phyloP scores from a whole-genome alignment of 2,329 filamentous ascomycete species.

The Metarhizium album region DNA sequence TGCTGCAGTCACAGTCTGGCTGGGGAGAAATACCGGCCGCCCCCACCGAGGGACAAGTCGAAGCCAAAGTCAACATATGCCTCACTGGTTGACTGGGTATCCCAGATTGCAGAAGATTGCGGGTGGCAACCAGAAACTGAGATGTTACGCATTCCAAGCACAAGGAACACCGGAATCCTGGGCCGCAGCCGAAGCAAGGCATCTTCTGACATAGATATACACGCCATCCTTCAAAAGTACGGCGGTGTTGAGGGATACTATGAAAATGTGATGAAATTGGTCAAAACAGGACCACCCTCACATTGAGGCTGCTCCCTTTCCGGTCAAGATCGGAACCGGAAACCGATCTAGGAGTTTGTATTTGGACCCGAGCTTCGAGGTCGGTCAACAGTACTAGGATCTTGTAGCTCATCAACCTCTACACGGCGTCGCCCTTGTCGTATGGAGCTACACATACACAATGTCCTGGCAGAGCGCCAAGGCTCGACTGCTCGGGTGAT shows the following conservation, averaged over 20 bases:
- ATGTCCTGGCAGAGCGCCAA: too few relatives aligned
- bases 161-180: constrained; percentile 72
- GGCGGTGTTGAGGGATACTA: constrained; percentile 47
- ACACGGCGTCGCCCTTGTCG: too few relatives aligned
- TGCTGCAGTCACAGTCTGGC: constrained; percentile 87
- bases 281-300: constrained; percentile 34
- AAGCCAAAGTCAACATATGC: constrained; percentile 64
- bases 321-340: neutral
- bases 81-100: constrained; percentile 70
- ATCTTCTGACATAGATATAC: constrained; percentile 20
- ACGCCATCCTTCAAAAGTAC: constrained; percentile 36
- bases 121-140: constrained; percentile 73
- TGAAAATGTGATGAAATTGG: constrained; percentile 50
- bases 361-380: neutral
- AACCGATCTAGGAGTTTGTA: neutral
- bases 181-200: constrained; percentile 30
- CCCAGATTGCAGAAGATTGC: constrained; percentile 56
- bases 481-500: too few relatives aligned
- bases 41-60: constrained; percentile 37
- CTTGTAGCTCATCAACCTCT: neutral
- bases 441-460: too few relatives aligned
- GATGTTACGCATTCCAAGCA: constrained; percentile 83
- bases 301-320: constrained; percentile 21
- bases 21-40: constrained; percentile 62
- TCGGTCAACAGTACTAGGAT: neutral